phyloP scores from a whole-genome alignment of 2,329 filamentous ascomycete genomes.

The Pyricularia grisea region DNA sequence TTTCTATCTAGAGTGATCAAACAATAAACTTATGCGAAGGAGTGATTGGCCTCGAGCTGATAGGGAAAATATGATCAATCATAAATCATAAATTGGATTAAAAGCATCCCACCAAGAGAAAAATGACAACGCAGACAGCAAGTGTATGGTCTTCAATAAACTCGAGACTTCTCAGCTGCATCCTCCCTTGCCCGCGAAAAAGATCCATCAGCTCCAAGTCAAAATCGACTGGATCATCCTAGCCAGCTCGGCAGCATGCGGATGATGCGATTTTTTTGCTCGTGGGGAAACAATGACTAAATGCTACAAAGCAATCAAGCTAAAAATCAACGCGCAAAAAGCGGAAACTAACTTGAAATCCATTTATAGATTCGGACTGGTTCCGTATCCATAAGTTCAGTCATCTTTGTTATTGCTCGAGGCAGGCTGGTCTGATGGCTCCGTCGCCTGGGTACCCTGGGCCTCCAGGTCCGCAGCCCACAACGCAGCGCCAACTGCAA shows the following conservation, averaged over 20 bases:
- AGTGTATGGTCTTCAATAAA: neutral
- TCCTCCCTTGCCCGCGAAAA: neutral
- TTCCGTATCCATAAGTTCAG: neutral
- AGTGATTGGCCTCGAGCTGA: neutral
- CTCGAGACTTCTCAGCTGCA: neutral
- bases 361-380: neutral
- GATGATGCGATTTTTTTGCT: neutral
- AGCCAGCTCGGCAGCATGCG: neutral
- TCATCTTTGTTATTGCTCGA: neutral
- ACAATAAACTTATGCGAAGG: neutral
- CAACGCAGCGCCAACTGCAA: constrained; percentile 73
- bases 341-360: neutral
- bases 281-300: neutral
- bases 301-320: neutral
- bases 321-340: neutral
- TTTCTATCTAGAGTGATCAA: neutral
- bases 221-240: neutral
- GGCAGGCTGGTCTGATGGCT: neutral
- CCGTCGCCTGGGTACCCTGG: constrained; percentile 37
- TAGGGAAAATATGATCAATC: neutral
- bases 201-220: neutral
- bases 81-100: neutral
- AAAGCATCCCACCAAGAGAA: neutral
- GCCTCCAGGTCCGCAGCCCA: constrained; percentile 83
- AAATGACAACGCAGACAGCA: neutral